Evolutionary conservation across 345 rosid species (phyloP).

Genomic region (Psidium friedrichsthalianum): DNA sequence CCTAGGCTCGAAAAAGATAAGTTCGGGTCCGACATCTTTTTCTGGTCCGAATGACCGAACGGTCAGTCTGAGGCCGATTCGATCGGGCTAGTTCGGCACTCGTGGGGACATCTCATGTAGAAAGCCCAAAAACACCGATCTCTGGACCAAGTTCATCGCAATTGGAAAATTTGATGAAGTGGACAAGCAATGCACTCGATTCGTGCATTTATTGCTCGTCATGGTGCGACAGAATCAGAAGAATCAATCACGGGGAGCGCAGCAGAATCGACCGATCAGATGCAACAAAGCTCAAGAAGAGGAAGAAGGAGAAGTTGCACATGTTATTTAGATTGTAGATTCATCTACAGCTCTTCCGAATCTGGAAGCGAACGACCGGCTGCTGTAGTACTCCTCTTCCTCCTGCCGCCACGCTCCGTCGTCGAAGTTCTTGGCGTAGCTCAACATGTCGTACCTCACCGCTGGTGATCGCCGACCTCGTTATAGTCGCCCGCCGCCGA

Average conservation of each 20-base stretch:
- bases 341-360: not conserved
- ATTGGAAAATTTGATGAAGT: not conserved
- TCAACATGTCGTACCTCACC: constrained; percentile 1
- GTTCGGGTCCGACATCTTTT: too few relatives aligned
- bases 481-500: not conserved
- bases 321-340: not conserved
- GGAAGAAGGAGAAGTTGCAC: not conserved
- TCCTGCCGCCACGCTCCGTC: constrained; percentile 16
- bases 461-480: not conserved
- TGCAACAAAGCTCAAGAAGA: not conserved
- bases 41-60: not conserved
- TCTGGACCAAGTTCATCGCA: not conserved
- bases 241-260: not conserved
- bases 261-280: not conserved
- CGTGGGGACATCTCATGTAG: not conserved
- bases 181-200: too few relatives aligned
- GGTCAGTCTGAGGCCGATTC: not conserved
- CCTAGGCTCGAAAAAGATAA: not conserved
- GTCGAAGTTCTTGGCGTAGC: constrained; percentile 13
- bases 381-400: constrained; percentile 1
- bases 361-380: constrained; percentile 4
- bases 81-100: not conserved
- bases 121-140: not conserved
- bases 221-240: not conserved
- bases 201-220: not conserved